phyloP scores from a whole-genome alignment of 2,329 filamentous ascomycete genomes.

The Aspergillus ustus region DNA sequence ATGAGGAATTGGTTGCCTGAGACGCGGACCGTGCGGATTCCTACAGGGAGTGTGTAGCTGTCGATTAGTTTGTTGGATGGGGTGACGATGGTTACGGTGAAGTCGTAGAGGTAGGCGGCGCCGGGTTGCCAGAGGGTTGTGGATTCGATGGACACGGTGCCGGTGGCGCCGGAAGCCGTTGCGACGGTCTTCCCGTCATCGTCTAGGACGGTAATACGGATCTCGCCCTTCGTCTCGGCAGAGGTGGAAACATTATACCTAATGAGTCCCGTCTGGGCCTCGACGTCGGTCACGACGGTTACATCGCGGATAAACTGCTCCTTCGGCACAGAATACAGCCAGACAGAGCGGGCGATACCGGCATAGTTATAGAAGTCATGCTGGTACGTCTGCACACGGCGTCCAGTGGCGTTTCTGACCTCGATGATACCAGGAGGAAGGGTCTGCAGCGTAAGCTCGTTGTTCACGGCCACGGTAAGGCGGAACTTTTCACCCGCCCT shows the following conservation, averaged over 20 bases:
- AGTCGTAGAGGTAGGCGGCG: conserved; percentile 4
- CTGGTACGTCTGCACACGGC: conserved; percentile 30
- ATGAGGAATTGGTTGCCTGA: background rate
- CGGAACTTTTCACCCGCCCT: conserved; percentile 29
- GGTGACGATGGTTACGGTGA: background rate
- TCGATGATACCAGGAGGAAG: conserved; percentile 32
- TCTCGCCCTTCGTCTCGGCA: conserved; percentile 1
- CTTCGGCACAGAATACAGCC: conserved; percentile 30
- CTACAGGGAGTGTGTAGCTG: conserved; percentile 6
- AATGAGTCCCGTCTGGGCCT: conserved; percentile 2
- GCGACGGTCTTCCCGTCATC: background rate
- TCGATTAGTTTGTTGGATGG: background rate
- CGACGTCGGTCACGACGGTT: conserved; percentile 27
- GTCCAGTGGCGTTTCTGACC: conserved; percentile 19
- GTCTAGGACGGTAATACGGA: background rate
- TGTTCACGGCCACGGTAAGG: conserved; percentile 37
- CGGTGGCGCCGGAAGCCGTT: conserved; percentile 18
- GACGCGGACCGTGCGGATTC: background rate
- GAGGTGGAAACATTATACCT: conserved; percentile 9
- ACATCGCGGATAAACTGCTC: conserved; percentile 28
- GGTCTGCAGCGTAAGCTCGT: conserved; percentile 34
- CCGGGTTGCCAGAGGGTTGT: conserved; percentile 7
- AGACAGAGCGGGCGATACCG: conserved; percentile 35
- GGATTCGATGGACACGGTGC: background rate
- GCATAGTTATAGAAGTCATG: conserved; percentile 40